Conservation (phyloP, 441 rosid species). For the Jatropha podagrica region DNA sequence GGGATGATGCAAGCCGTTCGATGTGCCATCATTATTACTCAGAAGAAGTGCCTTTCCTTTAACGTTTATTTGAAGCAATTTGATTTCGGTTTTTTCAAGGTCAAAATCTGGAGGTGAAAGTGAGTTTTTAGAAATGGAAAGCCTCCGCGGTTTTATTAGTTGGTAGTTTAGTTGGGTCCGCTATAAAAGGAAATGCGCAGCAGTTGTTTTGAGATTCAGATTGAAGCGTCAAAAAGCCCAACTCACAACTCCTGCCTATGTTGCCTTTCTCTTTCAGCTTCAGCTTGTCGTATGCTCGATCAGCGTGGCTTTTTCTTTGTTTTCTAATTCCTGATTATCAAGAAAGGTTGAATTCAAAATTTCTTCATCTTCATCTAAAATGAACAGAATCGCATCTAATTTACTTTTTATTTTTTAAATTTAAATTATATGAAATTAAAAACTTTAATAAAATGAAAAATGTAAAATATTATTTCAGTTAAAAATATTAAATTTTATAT, state of each 20-base stretch:
- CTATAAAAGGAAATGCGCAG: not conserved
- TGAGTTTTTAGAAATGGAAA: not conserved
- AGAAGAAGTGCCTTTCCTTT: no score
- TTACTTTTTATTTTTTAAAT: no score
- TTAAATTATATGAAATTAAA: no score
- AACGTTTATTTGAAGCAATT: not conserved
- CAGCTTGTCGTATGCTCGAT: not conserved
- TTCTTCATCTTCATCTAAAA: no score
- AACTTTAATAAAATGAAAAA: no score
- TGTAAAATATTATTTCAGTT: no score
- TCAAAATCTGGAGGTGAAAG: not conserved
- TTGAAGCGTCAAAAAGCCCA: slow-evolving; percentile 3
- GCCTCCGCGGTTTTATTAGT: not conserved
- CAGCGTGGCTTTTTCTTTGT: not conserved
- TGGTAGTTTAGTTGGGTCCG: not conserved
- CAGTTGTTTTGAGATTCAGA: not conserved
- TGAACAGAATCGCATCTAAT: no score
- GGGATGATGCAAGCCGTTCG: slow-evolving; percentile 15
- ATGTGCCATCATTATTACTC: not conserved
- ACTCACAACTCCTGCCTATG: not conserved
- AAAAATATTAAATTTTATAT: no score
- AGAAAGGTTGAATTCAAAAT: no score
- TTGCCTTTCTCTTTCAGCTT: not conserved
- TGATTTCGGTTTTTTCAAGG: not conserved
- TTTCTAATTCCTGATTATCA: not conserved